phyloP scores from a whole-genome alignment of 441 rosid genomes.

The Gossypium laxum region DNA sequence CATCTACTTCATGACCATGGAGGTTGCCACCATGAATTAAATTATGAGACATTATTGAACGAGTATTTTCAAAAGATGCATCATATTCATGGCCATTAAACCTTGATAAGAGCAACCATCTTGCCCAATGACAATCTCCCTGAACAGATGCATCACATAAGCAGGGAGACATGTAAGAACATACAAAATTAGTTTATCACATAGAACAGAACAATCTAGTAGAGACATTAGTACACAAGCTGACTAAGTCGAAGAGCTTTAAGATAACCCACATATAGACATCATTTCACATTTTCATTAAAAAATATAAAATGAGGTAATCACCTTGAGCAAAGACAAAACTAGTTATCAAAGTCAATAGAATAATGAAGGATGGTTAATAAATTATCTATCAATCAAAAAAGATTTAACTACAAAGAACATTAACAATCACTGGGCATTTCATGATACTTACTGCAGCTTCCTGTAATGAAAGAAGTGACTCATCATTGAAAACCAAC shows the following conservation, averaged over 20 bases:
- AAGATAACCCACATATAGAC: background rate
- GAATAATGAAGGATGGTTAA: background rate
- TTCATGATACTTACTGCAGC: constrained; percentile 75
- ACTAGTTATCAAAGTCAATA: constrained; percentile 9
- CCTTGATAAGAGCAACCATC: constrained; percentile 86
- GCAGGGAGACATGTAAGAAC: constrained; percentile 16
- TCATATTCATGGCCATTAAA: constrained; percentile 83
- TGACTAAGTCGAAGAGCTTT: constrained; percentile 6
- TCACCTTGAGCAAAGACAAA: background rate
- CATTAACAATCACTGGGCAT: constrained; percentile 18
- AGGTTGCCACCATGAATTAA: constrained; percentile 41
- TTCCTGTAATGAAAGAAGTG: constrained; percentile 46
- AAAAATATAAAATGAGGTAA: background rate
- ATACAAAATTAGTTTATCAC: background rate
- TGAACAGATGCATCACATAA: constrained; percentile 31
- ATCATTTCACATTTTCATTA: background rate
- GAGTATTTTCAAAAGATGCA: constrained; percentile 90
- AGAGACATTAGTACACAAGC: constrained; percentile 4
- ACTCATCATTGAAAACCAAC: constrained; percentile 53
- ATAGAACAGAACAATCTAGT: constrained; percentile 2
- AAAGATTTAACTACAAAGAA: constrained; percentile 15
- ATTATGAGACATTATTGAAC: constrained; percentile 53
- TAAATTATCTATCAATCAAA: background rate
- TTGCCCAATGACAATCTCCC: constrained; percentile 98
- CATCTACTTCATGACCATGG: constrained; percentile 48